Percentiles rank a stretch among this genome's conserved stretches.
Evolutionary conservation across 2,329 filamentous ascomycete species (phyloP).

Genomic region (Trichophaea hybrida): DNA sequence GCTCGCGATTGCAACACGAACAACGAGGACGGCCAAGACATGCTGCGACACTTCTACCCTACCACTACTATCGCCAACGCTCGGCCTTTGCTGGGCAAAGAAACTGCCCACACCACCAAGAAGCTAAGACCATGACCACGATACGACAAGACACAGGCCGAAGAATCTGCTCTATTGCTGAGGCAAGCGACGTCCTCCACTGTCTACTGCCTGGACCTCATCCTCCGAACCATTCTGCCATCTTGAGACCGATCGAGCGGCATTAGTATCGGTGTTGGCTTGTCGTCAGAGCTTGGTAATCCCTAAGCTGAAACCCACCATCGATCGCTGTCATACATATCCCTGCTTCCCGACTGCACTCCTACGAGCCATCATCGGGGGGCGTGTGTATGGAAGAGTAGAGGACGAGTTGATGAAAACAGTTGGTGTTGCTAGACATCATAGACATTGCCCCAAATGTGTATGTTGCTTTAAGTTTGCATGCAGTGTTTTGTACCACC

Average conservation of each 20-base stretch:
- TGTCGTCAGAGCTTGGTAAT: neutral
- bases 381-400: neutral
- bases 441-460: neutral
- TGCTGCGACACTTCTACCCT: too few relatives aligned
- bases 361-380: neutral
- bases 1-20: too few relatives aligned
- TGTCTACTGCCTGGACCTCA: neutral
- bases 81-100: neutral
- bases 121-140: neutral
- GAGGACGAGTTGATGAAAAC: neutral
- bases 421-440: neutral
- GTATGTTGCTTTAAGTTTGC: neutral
- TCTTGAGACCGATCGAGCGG: neutral
- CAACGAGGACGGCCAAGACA: too few relatives aligned
- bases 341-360: neutral
- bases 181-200: neutral
- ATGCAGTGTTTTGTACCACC: neutral
- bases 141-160: neutral
- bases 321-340: neutral
- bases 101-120: neutral
- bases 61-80: neutral
- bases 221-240: neutral
- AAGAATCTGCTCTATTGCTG: neutral
- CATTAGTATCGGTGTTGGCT: neutral
- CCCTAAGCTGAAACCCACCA: neutral